These are phyloP conservation scores for Ophiostoma quercus DNA, from an alignment of 2,329 filamentous ascomycete species.

Conservation along the genomic window DNA sequence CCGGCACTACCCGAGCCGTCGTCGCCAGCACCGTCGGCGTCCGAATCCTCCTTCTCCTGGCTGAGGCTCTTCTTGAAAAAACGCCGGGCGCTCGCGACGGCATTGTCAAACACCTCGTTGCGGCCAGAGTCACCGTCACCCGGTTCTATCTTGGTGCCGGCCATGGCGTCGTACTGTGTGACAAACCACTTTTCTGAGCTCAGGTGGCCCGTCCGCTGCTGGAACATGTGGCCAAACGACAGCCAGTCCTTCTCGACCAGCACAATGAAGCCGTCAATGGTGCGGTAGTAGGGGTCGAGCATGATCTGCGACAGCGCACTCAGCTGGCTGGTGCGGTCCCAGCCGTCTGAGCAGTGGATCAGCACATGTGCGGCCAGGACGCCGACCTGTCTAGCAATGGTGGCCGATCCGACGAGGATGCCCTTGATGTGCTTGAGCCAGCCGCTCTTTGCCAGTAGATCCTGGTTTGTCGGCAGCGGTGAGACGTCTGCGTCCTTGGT, in stretches of 20 bases:
- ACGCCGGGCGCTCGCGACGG: slow-evolving; percentile 75
- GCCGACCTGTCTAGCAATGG: slow-evolving; percentile 83
- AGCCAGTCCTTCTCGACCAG: slow-evolving; percentile 97
- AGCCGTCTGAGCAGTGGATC: slow-evolving; percentile 97
- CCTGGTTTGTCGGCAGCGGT: slow-evolving; percentile 72
- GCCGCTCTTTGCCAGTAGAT: slow-evolving; percentile 73
- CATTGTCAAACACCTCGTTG: slow-evolving; percentile 77
- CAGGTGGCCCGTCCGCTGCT: slow-evolving; percentile 80
- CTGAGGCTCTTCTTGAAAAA: slow-evolving; percentile 82
- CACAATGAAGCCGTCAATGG: slow-evolving; percentile 88
- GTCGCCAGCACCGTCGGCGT: slow-evolving; percentile 51
- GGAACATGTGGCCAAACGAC: slow-evolving; percentile 96
- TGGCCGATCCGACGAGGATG: slow-evolving; percentile 74
- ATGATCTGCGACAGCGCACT: slow-evolving; percentile 88
- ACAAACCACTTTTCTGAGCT: slow-evolving; percentile 93
- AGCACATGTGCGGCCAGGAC: slow-evolving; percentile 91
- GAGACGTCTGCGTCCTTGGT: slow-evolving; percentile 90
- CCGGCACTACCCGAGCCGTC: slow-evolving; percentile 31
- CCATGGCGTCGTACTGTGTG: slow-evolving; percentile 74
- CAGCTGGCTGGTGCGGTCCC: slow-evolving; percentile 94
- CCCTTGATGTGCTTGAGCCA: slow-evolving; percentile 88
- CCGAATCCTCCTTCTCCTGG: slow-evolving; percentile 52
- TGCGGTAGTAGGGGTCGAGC: slow-evolving; percentile 92
- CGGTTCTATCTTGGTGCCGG: slow-evolving; percentile 56
- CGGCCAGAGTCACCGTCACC: slow-evolving; percentile 54